A percentile compares a stretch with the other conserved stretches of the same genome.
These are phyloP conservation scores for Pezicula radicicola DNA, from an alignment of 2,329 filamentous ascomycete species.

Conservation along the genomic window DNA sequence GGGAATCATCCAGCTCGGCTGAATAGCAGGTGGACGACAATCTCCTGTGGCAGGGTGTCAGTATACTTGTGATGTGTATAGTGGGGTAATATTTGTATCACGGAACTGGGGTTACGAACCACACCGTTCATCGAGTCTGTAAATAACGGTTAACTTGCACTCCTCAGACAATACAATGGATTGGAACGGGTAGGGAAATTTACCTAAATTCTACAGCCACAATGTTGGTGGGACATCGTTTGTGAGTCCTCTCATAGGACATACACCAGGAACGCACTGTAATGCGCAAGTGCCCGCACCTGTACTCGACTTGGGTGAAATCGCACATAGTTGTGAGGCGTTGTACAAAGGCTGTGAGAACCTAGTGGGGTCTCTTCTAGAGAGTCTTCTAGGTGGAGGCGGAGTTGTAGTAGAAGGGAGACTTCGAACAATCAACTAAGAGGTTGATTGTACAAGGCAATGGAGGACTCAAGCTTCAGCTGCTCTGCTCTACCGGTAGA, in stretches of 20 bases:
- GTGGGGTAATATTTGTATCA: too few species aligned
- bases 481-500: too few species aligned
- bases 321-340: neutral
- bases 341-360: too few species aligned
- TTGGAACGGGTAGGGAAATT: neutral
- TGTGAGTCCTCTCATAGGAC: neutral
- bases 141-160: neutral
- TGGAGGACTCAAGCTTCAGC: too few species aligned
- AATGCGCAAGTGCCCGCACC: neutral
- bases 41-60: neutral
- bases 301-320: slow-evolving; percentile 1
- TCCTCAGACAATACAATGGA: neutral
- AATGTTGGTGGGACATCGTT: neutral
- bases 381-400: too few species aligned
- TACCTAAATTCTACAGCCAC: slow-evolving; percentile 1
- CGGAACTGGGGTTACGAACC: neutral
- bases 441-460: too few species aligned
- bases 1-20: neutral
- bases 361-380: too few species aligned
- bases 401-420: too few species aligned
- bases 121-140: neutral
- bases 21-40: neutral
- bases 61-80: neutral
- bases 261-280: neutral
- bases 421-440: too few species aligned